Conservation (phyloP, 2,329 filamentous ascomycete species). For the Thielaviopsis musarum region DNA sequence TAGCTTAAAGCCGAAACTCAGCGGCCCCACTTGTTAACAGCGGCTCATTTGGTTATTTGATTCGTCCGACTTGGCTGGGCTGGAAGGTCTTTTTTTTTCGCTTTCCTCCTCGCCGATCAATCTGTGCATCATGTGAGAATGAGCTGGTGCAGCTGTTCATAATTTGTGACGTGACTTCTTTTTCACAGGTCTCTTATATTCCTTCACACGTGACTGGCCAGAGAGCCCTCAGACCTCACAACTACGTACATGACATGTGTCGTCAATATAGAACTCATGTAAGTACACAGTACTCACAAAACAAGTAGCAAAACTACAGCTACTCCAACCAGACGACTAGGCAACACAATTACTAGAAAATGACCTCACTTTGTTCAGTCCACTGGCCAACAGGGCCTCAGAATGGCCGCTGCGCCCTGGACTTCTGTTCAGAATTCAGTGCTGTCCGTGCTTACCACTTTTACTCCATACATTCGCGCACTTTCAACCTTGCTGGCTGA, state of each 20-base stretch:
- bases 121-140: neutral
- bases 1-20: neutral
- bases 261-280: too few species aligned
- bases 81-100: too few species aligned
- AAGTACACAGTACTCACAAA: too few species aligned
- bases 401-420: neutral
- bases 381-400: neutral
- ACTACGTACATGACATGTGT: neutral
- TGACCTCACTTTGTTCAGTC: too few species aligned
- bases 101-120: too few species aligned
- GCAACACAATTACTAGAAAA: too few species aligned
- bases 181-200: neutral
- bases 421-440: neutral
- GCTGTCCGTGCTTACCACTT: neutral
- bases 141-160: neutral
- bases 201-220: neutral
- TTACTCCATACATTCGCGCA: neutral
- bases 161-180: neutral
- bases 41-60: neutral
- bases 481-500: neutral
- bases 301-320: too few species aligned
- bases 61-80: neutral
- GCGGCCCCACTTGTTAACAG: neutral
- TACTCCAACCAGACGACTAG: too few species aligned
- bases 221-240: neutral